phyloP scores from a whole-genome alignment of 139 green algal species.

The Astrephomene gubernaculifera region DNA sequence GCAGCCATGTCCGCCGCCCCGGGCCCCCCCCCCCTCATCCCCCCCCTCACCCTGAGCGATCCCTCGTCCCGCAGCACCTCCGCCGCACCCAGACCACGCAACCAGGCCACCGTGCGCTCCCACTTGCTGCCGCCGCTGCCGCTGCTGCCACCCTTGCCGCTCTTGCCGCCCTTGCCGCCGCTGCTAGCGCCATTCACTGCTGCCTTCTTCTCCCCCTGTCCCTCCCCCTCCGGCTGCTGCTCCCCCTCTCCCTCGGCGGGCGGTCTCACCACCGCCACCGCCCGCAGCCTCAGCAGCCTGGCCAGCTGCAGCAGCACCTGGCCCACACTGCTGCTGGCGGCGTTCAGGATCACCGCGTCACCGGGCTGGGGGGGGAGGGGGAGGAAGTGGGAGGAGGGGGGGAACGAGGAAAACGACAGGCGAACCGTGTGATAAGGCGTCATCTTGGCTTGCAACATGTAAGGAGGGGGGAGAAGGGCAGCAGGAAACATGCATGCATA shows the following conservation, averaged over 20 bases:
- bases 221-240: neutral
- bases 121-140: neutral
- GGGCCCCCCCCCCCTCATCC: neutral
- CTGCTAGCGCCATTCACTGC: no score
- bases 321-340: conserved; percentile 83
- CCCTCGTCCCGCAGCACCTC: conserved; percentile 76
- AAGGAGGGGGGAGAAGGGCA: no score
- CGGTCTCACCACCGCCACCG: conserved; percentile 53
- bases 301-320: conserved; percentile 88
- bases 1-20: no score
- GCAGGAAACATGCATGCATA: no score
- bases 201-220: no score
- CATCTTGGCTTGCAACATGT: no score
- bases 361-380: conserved; percentile 70
- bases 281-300: conserved; percentile 80
- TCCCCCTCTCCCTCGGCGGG: no score
- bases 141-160: neutral
- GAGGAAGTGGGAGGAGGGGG: no score
- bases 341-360: conserved; percentile 92
- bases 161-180: neutral
- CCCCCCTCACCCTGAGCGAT: conserved; percentile 62
- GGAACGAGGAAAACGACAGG: no score
- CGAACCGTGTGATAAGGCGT: no score
- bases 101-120: conserved; percentile 51
- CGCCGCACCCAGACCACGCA: conserved; percentile 77